Base-by-base conservation (phyloP, 257 asterid species). In the Rhazya stricta region DNA sequence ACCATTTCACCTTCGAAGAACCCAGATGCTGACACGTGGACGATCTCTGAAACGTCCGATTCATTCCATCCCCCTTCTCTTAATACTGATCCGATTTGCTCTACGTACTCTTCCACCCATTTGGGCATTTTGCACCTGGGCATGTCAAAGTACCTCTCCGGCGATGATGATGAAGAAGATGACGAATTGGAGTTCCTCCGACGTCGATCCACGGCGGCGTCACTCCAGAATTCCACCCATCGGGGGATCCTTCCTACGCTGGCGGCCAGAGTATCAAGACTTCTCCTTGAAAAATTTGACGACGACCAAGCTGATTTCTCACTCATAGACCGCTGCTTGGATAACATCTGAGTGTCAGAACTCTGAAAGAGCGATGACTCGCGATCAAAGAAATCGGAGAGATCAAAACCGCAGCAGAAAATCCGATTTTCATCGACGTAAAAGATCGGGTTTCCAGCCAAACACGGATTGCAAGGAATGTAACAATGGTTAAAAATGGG, bases 191-290 rank as follows among this genome's bases (percentile, higher is more conserved):
- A 86, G 1, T 91, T 92, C 78, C 73, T 89, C 79, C 94, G 79
- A 48, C 91, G 88, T 30, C 93, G 93, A 41, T 95, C 92, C 74
- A 88, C 97, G 77, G 85, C 84, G 9, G 96, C 96, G 29, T 95
- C 99, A 77, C 97, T 92, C 99, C 99, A 95, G 86, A 95, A 95
- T 85, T 95, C 99, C 84, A 95, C 96, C 99, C 99, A 95, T 32
- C 98, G 86, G 80, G 97, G 94, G 62, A 87, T 74, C 72, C 84
- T 79, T 19, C 89, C 83, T 0, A 86, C 88, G 45, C 84, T 87
- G 80, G 84, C 67, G 1, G 75, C 79, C 3, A 73, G 37, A 34
- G 89, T 43, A 61, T 90, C 95, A 0, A 90, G 77, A 12, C 97
- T 92, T 62, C 90, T 82, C 77, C 96, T 62, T 2, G 96, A 86